These are phyloP conservation scores for Solanum sitiens DNA, from an alignment of 257 asterid species.

Conservation along the genomic window DNA sequence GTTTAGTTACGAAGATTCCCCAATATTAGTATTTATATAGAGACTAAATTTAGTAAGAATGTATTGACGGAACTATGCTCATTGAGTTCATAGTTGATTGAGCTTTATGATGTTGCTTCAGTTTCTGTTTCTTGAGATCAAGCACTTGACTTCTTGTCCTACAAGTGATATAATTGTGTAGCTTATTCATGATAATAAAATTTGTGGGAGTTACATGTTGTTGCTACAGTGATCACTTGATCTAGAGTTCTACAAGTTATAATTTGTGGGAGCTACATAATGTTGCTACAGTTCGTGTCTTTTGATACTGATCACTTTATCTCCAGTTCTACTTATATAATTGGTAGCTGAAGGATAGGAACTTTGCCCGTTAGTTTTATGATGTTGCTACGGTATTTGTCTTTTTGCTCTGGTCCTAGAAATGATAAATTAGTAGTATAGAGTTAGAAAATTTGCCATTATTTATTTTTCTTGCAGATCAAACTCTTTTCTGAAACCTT, in stretches of 20 bases:
- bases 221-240: neutral
- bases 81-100: neutral
- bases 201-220: neutral
- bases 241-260: neutral
- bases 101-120: too few relatives aligned
- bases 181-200: neutral
- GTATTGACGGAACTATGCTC: neutral
- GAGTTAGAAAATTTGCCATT: neutral
- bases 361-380: too few relatives aligned
- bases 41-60: neutral
- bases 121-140: too few relatives aligned
- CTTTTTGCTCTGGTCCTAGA: neutral
- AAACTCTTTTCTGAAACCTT: neutral
- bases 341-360: too few relatives aligned
- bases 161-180: too few relatives aligned
- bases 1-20: too few relatives aligned
- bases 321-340: neutral
- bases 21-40: neutral
- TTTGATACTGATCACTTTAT: neutral
- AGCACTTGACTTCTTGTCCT: neutral
- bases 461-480: neutral
- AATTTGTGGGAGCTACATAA: neutral
- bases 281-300: too few relatives aligned
- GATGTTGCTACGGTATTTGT: too few relatives aligned
- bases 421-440: neutral